Evolutionary conservation across 2,329 filamentous ascomycete genomes (phyloP), one percentile per base, ranked within the genome.

Genomic region (Diaporthe sp.): DNA sequence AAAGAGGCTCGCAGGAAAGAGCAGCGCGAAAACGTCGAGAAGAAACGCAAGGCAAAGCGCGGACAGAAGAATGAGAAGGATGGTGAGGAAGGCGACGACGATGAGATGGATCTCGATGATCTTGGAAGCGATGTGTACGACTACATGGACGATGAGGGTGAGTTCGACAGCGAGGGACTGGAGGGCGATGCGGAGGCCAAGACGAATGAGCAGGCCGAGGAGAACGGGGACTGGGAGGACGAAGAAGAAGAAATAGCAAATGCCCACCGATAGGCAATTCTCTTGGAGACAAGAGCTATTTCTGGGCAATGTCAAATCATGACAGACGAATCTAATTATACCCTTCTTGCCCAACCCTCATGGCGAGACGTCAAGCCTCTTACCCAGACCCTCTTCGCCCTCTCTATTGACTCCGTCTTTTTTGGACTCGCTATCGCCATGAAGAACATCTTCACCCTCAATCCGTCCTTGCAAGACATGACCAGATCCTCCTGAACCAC

Each of bases 21-120:
- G 80, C 97, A 99, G 83, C 95, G 91, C 83, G 95, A 94, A 79
- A 98, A 98, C 80, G 91, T 99, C 2, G 95, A 98, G 85, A 93
- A 90, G 85, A 98, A 98, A 87, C 91, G 90, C 84, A 91, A 93
- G 81, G 84, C 74, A 15, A 81, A 76, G 75, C 78, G 53, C 37
- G 79, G 70, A 4, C 79, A 78, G 0, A 78, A 76, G 49, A 77
- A 75, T 67, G 87, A 86, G 75, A 85, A 82, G 34, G 85, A 85
- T 31, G 82, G 83, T 39, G 84, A 86, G 78, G 83, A 81, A 6
- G 80, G 83, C 1, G 84, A 80, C 6, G 81, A 80, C 6, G 81
- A 81, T 20, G 81, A 79, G 20, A 84, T 82, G 4, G 84, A 82
- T 9, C 82, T 81, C 1, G 85, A 85, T 2, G 84, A 84, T 13